Evolutionary conservation across 805 yeast genomes (phyloP).

Genomic region (Wickerhamiella alocasiicola): DNA sequence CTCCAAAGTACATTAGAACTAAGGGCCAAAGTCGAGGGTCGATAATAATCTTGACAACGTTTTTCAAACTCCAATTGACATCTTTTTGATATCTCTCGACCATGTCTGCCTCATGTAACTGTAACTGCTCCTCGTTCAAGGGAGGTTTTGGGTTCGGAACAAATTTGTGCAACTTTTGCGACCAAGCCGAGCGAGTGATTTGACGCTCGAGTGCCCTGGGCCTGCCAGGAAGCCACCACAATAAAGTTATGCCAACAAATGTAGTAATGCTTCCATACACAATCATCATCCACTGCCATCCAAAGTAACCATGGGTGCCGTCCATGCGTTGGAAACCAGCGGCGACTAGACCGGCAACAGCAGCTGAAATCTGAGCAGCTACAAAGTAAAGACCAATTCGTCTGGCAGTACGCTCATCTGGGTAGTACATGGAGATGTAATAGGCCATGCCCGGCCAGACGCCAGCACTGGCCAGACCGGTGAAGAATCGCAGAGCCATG

Average conservation of each 20-base stretch:
- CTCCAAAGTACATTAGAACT: constrained; percentile 81
- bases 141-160: constrained; percentile 19
- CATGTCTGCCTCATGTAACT: constrained; percentile 50
- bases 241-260: constrained; percentile 45
- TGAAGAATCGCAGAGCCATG: constrained; percentile 56
- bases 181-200: background rate
- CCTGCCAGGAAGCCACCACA: constrained; percentile 83
- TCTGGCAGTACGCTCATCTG: constrained; percentile 58
- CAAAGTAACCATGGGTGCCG: constrained; percentile 52
- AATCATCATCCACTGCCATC: constrained; percentile 81
- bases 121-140: constrained; percentile 40
- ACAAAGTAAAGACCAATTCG: constrained; percentile 83
- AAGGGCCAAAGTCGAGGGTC: constrained; percentile 72
- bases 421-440: constrained; percentile 76
- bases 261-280: constrained; percentile 63
- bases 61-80: constrained; percentile 46
- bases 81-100: constrained; percentile 35
- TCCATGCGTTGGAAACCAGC: constrained; percentile 86
- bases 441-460: constrained; percentile 87
- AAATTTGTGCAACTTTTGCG: constrained; percentile 5
- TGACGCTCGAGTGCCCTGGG: constrained; percentile 31
- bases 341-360: constrained; percentile 76
- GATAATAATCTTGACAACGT: constrained; percentile 39
- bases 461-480: constrained; percentile 73
- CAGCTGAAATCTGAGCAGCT: constrained; percentile 82